Percentiles rank a stretch among this genome's conserved stretches.
These are phyloP conservation scores for Solanum tarapatanum DNA, from an alignment of 257 asterid genomes.

Conservation along the genomic window DNA sequence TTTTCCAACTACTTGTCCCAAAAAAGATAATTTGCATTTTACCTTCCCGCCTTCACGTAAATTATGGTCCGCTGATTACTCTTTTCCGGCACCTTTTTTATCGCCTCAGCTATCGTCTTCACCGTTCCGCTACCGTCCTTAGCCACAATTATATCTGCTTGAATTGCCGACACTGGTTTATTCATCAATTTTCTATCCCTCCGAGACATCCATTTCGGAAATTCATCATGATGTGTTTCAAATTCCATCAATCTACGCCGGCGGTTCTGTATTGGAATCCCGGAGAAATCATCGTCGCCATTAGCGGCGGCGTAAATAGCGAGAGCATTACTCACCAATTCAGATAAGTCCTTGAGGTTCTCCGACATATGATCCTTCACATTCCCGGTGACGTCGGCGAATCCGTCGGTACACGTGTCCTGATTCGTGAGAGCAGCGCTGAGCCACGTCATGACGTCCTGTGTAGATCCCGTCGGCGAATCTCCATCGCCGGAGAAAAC, in stretches of 20 bases:
- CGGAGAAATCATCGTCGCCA: constrained; percentile 49
- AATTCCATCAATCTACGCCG: constrained; percentile 37
- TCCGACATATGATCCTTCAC: constrained; percentile 44
- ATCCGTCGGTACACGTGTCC: constrained; percentile 87
- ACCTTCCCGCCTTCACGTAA: constrained; percentile 97
- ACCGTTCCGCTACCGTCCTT: constrained; percentile 71
- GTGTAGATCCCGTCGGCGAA: constrained; percentile 21
- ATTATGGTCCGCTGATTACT: constrained; percentile 55
- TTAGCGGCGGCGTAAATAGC: constrained; percentile 64
- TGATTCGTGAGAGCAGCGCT: constrained; percentile 89
- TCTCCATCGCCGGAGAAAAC: constrained; percentile 20
- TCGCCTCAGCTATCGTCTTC: constrained; percentile 80
- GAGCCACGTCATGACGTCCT: constrained; percentile 88
- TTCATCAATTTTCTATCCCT: constrained; percentile 51
- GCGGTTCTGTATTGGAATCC: constrained; percentile 68
- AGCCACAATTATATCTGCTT: constrained; percentile 60
- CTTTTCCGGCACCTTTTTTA: constrained; percentile 73
- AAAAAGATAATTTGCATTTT: neutral
- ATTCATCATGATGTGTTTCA: constrained; percentile 17
- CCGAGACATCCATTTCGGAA: constrained; percentile 68
- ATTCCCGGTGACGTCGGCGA: constrained; percentile 38
- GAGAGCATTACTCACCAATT: constrained; percentile 81
- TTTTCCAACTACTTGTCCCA: constrained; percentile 13
- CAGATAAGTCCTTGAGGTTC: constrained; percentile 55
- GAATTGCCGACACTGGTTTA: constrained; percentile 34